Base-by-base conservation (phyloP, 2,329 filamentous ascomycete genomes). In the Leptodontidium sp. region DNA sequence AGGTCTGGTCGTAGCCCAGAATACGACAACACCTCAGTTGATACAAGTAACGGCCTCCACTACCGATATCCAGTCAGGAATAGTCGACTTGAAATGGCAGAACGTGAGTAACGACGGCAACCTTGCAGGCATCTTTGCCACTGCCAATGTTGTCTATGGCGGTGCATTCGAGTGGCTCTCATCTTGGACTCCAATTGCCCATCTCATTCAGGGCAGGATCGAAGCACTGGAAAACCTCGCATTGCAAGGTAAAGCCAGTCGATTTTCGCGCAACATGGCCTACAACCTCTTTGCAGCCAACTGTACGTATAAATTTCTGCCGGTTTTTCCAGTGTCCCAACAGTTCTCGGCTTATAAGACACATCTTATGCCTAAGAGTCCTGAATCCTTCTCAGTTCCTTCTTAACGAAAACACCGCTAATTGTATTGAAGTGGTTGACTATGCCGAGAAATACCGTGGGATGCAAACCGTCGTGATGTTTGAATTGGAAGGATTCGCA, bases 231-330 rank as follows among this genome's bases (percentile, higher is more conserved):
- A 81, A 64, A 72, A 83, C 69, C 85, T 86, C 76, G 84, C 85
- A 0, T 79, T 84, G 68, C 83, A 81, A 61, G 87, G 87, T 38
- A 83, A 83, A 59, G 86, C 86, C 43, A 86, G 88, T 77, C 84
- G 85, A 71, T 83, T 89, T 63, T 83, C 87, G 68, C 84, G 84
- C 29, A 85, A 85, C 9, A 70, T 75, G 67, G 70, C 68, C 8
- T 76, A 76, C 64, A 61, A 45, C 2, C 58, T 74, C 7, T 70
- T 75, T 61, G 61, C 68, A 26, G 72, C 65, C 49, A 75, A 50
- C 77, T 57, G 76, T 14, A 35, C 32, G 32, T 35, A 35, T 35
- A 35, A 35, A 35, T 35, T 35, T 35, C 32, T 35, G 32, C 32
- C 32, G 32, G 9, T 35, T 35, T 35, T 35, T 35, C 32, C 32